Evolutionary conservation across 495 filamentous ascomycete species (phyloP).

Genomic region (Penicillium dipodomyicola): DNA sequence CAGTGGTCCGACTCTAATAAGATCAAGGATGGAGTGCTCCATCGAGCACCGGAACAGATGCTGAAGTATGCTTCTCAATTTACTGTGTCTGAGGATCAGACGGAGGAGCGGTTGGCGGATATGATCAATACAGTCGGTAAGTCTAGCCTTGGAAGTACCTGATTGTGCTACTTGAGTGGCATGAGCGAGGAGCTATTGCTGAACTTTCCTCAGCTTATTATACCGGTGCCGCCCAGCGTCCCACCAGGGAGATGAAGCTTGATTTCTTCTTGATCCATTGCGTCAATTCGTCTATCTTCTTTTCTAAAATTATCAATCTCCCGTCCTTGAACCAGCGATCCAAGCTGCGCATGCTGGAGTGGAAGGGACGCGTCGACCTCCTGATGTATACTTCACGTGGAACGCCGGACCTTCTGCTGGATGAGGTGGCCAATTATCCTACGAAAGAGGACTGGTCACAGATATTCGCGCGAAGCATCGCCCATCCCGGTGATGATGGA

Average conservation of each 20-base stretch:
- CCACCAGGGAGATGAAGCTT: constrained; percentile 61
- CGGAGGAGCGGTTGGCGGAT: constrained; percentile 69
- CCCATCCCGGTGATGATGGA: constrained; percentile 66
- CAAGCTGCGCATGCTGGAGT: constrained; percentile 68
- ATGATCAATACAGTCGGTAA: constrained; percentile 66
- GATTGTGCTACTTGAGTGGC: not conserved
- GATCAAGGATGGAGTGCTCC: constrained; percentile 63
- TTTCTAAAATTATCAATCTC: constrained; percentile 49
- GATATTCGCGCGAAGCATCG: constrained; percentile 54
- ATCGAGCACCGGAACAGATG: constrained; percentile 61
- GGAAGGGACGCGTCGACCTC: constrained; percentile 70
- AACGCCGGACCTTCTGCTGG: constrained; percentile 51
- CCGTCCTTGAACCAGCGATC: constrained; percentile 30
- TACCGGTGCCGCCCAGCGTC: constrained; percentile 58
- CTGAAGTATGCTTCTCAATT: constrained; percentile 58
- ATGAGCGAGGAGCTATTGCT: not conserved
- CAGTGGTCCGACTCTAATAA: constrained; percentile 58
- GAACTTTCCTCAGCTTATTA: constrained; percentile 49
- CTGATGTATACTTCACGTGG: constrained; percentile 62
- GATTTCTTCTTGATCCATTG: constrained; percentile 84
- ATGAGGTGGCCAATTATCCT: constrained; percentile 55
- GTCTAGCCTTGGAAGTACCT: constrained; percentile 14
- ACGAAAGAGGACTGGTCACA: constrained; percentile 47
- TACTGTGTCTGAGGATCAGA: constrained; percentile 54
- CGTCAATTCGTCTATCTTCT: constrained; percentile 63